Conservation (phyloP, 1,139 yeast genomes). For the Geotrichum fermentans region DNA sequence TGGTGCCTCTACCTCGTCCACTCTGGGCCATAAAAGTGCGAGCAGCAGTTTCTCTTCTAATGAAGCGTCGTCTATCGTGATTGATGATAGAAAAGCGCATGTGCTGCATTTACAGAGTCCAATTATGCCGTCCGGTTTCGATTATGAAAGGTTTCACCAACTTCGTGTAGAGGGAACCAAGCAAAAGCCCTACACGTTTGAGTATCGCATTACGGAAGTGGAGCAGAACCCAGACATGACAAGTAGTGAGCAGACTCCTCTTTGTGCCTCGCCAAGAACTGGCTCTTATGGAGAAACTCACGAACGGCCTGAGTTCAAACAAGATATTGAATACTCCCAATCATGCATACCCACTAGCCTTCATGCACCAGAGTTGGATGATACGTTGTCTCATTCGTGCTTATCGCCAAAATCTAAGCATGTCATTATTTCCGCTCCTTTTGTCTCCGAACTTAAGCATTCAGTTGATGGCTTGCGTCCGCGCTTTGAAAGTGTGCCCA, state of each 20-base stretch:
- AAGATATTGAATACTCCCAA: neutral
- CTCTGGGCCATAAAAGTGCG: slow-evolving; percentile 11
- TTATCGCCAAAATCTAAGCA: neutral
- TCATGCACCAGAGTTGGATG: neutral
- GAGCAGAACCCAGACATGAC: neutral
- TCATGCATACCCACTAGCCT: neutral
- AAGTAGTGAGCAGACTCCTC: neutral
- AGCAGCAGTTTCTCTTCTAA: slow-evolving; percentile 12
- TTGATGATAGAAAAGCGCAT: neutral
- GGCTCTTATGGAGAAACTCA: neutral
- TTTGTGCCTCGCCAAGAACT: neutral
- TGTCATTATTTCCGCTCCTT: neutral
- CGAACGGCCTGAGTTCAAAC: neutral
- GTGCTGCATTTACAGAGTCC: neutral
- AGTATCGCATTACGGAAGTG: neutral
- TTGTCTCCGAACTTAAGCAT: neutral
- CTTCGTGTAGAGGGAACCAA: neutral
- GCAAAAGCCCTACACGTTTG: slow-evolving; percentile 1
- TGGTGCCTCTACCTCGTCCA: slow-evolving; percentile 9
- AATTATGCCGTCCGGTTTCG: neutral
- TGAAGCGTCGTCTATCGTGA: slow-evolving; percentile 1
- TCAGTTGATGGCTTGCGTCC: neutral
- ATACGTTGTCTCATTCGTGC: slow-evolving; percentile 1
- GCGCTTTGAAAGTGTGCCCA: neutral
- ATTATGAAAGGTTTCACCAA: slow-evolving; percentile 4